Percentiles rank a stretch among this genome's conserved stretches.
phyloP scores from a whole-genome alignment of 805 yeast species.

The Spathaspora boniae region DNA sequence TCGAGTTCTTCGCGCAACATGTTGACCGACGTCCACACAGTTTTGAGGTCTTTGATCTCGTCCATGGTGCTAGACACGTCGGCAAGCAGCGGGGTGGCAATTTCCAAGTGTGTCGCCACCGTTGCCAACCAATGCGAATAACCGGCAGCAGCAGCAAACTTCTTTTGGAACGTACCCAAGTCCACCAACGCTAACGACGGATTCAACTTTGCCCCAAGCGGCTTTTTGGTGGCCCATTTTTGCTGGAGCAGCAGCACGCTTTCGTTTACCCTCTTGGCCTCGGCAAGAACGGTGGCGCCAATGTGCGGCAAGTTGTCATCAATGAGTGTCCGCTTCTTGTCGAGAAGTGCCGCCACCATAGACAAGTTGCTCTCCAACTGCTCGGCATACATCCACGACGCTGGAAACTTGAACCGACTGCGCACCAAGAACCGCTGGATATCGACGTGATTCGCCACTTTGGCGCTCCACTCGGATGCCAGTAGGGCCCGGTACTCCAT shows the following conservation, averaged over 20 bases:
- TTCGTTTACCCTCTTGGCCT: constrained; percentile 33
- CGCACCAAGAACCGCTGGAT: constrained; percentile 39
- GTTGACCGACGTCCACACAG: constrained; percentile 64
- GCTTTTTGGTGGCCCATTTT: constrained; percentile 51
- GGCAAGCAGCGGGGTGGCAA: constrained; percentile 24
- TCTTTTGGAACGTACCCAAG: constrained; percentile 25
- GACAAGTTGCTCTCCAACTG: constrained; percentile 53
- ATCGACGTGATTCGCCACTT: constrained; percentile 12
- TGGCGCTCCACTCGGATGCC: constrained; percentile 16
- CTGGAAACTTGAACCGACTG: constrained; percentile 46
- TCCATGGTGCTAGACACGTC: constrained; percentile 30
- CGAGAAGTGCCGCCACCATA: constrained; percentile 38
- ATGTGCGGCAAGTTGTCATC: constrained; percentile 41
- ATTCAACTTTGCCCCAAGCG: constrained; percentile 38
- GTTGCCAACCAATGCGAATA: constrained; percentile 21
- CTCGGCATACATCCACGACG: constrained; percentile 58
- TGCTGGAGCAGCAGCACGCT: constrained; percentile 23
- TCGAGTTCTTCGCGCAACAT: constrained; percentile 46
- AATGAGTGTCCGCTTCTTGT: constrained; percentile 33
- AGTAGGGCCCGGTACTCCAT: constrained; percentile 9
- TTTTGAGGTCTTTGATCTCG: constrained; percentile 54
- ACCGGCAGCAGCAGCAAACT: constrained; percentile 1
- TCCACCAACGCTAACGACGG: constrained; percentile 43
- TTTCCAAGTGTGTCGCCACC: constrained; percentile 26
- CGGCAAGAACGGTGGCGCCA: constrained; percentile 38